Percentiles rank a stretch among this genome's conserved stretches.
These are phyloP conservation scores for Fraxinus velutina DNA, from an alignment of 305 asterid species.

Conservation along the genomic window DNA sequence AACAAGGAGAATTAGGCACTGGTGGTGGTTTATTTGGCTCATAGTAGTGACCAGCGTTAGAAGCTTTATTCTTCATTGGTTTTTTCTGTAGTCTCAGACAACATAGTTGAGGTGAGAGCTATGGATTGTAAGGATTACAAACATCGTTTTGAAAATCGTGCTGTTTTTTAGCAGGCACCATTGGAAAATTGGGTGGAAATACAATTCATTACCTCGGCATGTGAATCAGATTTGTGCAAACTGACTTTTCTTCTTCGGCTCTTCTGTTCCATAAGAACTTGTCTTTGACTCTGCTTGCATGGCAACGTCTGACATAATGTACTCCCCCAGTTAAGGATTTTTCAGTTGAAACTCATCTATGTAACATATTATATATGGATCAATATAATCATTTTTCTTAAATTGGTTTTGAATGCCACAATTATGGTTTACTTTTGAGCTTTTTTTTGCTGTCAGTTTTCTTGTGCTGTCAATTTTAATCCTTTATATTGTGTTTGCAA, in stretches of 20 bases:
- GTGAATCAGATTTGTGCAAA: neutral
- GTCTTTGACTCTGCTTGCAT: neutral
- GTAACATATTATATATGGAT: neutral
- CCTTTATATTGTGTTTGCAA: neutral
- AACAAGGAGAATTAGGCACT: conserved; percentile 70
- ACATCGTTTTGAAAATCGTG: neutral
- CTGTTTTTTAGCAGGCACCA: neutral
- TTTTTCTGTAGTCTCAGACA: neutral
- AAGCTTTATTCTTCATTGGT: neutral
- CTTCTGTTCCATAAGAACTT: neutral
- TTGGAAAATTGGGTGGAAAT: neutral
- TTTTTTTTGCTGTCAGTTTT: neutral
- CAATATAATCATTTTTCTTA: neutral
- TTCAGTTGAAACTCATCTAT: neutral
- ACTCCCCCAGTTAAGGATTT: neutral
- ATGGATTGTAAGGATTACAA: neutral
- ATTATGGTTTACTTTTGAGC: neutral
- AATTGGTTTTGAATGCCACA: neutral
- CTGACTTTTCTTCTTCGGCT: neutral
- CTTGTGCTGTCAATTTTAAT: neutral
- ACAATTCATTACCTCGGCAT: neutral
- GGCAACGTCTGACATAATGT: neutral
- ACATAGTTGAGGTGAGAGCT: neutral
- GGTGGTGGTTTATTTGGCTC: conserved; percentile 35
- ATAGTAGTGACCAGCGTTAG: neutral